Base-by-base conservation (phyloP, 2,329 filamentous ascomycete genomes). In the Bimuria novae-zelandiae region DNA sequence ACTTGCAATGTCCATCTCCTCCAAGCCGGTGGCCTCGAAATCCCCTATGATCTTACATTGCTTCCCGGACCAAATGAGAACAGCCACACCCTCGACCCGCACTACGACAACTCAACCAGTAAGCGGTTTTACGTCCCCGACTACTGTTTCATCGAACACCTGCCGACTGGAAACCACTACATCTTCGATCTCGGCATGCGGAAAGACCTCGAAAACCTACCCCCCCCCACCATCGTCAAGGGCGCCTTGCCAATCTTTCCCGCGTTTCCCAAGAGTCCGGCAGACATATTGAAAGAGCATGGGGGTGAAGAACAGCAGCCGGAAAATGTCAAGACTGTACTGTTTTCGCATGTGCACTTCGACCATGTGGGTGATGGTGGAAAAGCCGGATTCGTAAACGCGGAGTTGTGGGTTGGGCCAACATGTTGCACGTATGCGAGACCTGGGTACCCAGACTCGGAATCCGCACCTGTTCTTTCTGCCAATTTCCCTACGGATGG, bases 101-200 rank as follows among this genome's bases (percentile, higher is more conserved):
- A 70, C 0, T 68, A 70, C 49, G 64, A 71, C 23, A 46, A 47
- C 8, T 36, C 51, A 1, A 56, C 60, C 22, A 42, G 49, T 16
- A 41, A 36, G 7, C 48, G 45, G 7, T 69, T 54, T 52, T 64
- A 66, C 40, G 68, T 60, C 1, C 68, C 68, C 17, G 67, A 69
- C 46, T 71, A 69, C 40, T 65, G 67, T 29, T 71, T 71, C 17
- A 61, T 72, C 39, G 51, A 68, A 14, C 68, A 71, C 45, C 50
- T 46, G 0, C 49, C 71, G 61, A 53, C 69, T 47, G 16, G 63
- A 55, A 67, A 71, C 51, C 63, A 72, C 79, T 52, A 73, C 58
- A 54, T 84, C 52, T 84, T 84, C 64, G 82, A 84, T 56, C 75
- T 84, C 1, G 82, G 82, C 7, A 73, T 84, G 43, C 78, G 80